Evolutionary conservation across 805 yeast genomes (phyloP).

Genomic region (Sugiyamaella floridensis): DNA sequence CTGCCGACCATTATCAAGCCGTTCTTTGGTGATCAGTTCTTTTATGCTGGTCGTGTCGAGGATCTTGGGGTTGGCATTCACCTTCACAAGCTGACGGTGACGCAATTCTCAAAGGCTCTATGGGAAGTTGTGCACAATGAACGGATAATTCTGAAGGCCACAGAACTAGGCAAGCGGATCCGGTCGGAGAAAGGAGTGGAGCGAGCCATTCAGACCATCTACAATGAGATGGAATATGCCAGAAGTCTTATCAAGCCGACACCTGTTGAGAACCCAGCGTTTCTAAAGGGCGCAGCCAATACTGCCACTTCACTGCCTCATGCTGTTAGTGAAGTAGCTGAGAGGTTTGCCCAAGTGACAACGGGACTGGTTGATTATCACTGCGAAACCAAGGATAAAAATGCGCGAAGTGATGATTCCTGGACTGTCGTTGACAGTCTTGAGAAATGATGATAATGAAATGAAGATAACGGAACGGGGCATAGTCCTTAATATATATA

Average conservation of each 20-base stretch:
- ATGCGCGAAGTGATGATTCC: constrained; percentile 10
- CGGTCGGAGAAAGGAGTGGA: constrained; percentile 73
- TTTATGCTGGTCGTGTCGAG: constrained; percentile 80
- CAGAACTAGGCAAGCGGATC: constrained; percentile 53
- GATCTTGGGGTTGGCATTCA: constrained; percentile 81
- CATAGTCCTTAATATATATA: neutral
- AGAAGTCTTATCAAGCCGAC: constrained; percentile 34
- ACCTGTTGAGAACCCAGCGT: neutral
- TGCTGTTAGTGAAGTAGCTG: neutral
- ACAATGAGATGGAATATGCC: constrained; percentile 73
- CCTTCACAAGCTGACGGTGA: constrained; percentile 58
- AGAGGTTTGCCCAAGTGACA: neutral
- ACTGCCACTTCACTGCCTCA: neutral
- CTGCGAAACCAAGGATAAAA: neutral
- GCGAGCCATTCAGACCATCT: constrained; percentile 70
- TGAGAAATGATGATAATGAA: neutral
- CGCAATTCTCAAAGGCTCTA: constrained; percentile 59
- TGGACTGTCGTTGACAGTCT: constrained; percentile 16
- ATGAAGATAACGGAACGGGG: neutral
- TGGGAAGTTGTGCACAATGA: constrained; percentile 59
- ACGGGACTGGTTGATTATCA: neutral
- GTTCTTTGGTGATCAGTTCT: constrained; percentile 93
- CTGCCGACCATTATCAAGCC: constrained; percentile 88
- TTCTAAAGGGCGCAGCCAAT: neutral
- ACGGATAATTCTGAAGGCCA: constrained; percentile 63